Base-by-base conservation (phyloP, 768 basidiomycete genomes). In the Tremella yokohamensis region DNA sequence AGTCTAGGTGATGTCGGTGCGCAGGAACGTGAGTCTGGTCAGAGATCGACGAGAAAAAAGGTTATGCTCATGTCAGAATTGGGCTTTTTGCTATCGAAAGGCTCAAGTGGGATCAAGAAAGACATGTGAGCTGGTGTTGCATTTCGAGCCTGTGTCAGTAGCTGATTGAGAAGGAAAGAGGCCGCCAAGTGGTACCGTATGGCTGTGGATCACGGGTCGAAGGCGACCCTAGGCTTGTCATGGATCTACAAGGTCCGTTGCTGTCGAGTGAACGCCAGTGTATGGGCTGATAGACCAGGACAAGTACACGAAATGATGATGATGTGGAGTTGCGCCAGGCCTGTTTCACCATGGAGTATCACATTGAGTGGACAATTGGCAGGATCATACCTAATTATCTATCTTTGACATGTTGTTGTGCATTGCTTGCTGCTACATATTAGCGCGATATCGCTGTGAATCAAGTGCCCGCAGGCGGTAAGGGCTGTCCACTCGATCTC, bases 121-220 rank as follows among this genome's bases (percentile, higher is more conserved):
- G 75, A 76, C 60, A 73, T 72, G 73, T 64, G 40, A 62, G 67
- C 47, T 47, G 20, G 4, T 19, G 25, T n/a, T 16, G 42, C 22
- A 40, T 40, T 22, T n/a, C n/a, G 15, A 45, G 42, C 6, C n/a
- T 16, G 8, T 38, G 48, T 56, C 48, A 8, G 3, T 19, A 25
- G 12, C 29, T 34, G 29, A 34, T 34, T 11, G 11, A 34, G 8
- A 49, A 69, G 67, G 62, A 68, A 72, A 49, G 73, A 75, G 56
- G 73, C 75, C 24, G 73, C 73, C 8, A 65, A 60, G 49, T 76
- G 75, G 75, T 76, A 76, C 48, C 52, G 75, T 9, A 73, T 72
- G 58, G 75, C 75, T 1, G 69, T 76, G 45, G 63, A 63, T 68
- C 64, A 68, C 45, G 71, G 71, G 8, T 70, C 71, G 18, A 58